Base-by-base conservation (phyloP, 2,329 filamentous ascomycete genomes). In the Fonsecaea nubica region DNA sequence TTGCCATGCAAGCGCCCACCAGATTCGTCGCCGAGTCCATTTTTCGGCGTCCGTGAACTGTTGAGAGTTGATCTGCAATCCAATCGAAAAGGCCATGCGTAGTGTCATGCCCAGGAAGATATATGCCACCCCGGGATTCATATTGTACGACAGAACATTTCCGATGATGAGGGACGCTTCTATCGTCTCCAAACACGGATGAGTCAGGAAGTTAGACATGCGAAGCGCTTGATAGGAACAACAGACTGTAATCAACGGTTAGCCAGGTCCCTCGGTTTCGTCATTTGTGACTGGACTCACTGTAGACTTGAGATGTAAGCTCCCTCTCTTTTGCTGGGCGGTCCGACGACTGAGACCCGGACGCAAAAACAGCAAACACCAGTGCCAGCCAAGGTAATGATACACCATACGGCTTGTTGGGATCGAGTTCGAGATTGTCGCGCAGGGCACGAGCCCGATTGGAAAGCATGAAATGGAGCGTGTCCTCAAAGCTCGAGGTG, bases 41-140 rank as follows among this genome's bases (percentile, higher is more conserved):
- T 80, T 76, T 60, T 87, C 83, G 6, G 78, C 73, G 2, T 83
- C 77, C 2, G 83, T 82, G 55, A 84, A 84, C 25, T 82, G 80
- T 45, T 85, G 84, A 54, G 85, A 87, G 71, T 85, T 81, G 53
- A 86, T 82, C 69, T 89, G 87, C 52, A 89, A 76, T 4, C 87
- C 87, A 10, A 88, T 80, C 5, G 85, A 86, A 75, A 88, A 81
- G 12, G 86, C 86, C 75, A 89, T 83, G 7, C 87, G 81, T 56
- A 87, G 81, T 0, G 86, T 88, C 75, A 89, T 82, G 80, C 81
- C 85, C 54, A 86, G 83, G 13, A 89, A 75, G 32, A 86, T 85
- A 80, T 88, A 89, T 4, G 86, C 85, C 18, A 87, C 86, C 2
- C 87, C 87, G 8, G 87, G 86, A 66, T 89, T 89, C 85, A 87